These are phyloP conservation scores for Excoecaria cochinchinensis DNA, from an alignment of 345 rosid species.

Conservation along the genomic window DNA sequence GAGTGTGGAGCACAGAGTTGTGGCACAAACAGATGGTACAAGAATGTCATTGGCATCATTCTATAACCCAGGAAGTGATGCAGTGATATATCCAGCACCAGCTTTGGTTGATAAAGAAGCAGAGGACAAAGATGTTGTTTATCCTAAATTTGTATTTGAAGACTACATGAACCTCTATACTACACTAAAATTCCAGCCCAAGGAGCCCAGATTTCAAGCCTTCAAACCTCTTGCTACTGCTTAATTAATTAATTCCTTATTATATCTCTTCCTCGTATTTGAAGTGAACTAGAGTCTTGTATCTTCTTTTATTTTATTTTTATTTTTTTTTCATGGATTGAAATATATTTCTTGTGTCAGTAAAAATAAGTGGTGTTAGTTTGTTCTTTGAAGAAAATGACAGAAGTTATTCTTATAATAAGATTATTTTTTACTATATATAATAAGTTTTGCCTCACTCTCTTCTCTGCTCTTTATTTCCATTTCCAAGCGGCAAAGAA, in stretches of 20 bases:
- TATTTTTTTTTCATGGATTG: no score
- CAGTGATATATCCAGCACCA: conserved; percentile 80
- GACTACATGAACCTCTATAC: conserved; percentile 90
- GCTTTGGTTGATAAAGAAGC: conserved; percentile 53
- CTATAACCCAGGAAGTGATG: conserved; percentile 89
- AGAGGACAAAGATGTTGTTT: conserved; percentile 35
- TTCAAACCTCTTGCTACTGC: conserved; percentile 62
- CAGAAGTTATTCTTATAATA: no score
- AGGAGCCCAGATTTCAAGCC: conserved; percentile 93
- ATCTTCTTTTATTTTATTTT: no score
- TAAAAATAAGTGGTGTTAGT: no score
- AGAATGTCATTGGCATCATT: conserved; percentile 91
- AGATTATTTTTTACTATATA: no score
- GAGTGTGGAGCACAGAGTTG: conserved; percentile 83
- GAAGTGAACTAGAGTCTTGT: no score
- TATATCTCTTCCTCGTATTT: no score
- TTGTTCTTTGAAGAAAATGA: no score
- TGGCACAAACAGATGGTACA: conserved; percentile 69
- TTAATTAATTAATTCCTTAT: conserved; percentile 10
- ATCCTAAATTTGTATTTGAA: conserved; percentile 82
- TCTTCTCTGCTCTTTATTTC: no score
- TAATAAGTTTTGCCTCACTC: no score
- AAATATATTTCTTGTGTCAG: no score
- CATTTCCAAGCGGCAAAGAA: no score
- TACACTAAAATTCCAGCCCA: conserved; percentile 74